Conservation (phyloP, 371 early-diverging fungal genomes). For the Lichtheimia ramosa region DNA sequence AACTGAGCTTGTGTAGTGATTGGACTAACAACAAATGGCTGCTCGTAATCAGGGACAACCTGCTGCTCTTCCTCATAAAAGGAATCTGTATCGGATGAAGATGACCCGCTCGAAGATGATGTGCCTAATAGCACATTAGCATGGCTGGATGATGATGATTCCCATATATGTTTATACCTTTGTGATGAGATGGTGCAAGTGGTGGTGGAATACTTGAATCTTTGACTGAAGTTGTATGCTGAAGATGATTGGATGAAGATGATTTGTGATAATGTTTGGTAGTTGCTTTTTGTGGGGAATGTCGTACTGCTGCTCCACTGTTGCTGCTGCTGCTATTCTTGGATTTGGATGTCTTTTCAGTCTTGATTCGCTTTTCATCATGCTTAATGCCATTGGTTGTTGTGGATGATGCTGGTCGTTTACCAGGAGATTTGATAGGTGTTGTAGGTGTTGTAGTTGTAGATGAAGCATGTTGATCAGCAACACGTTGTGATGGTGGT, state of each 20-base stretch:
- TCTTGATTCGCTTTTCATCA: slow-evolving; percentile 2
- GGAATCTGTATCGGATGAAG: not conserved
- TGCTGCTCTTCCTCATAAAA: slow-evolving; percentile 7
- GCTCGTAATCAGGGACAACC: not conserved
- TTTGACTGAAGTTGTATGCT: not conserved
- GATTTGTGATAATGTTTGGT: not conserved
- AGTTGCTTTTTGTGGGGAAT: slow-evolving; percentile 1
- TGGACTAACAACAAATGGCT: slow-evolving; percentile 1
- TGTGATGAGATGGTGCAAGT: no score
- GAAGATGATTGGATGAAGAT: slow-evolving; percentile 1
- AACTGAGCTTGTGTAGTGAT: slow-evolving; percentile 12
- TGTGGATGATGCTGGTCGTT: slow-evolving; percentile 8
- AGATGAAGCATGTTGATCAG: not conserved
- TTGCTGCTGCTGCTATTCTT: slow-evolving; percentile 3
- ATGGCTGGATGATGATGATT: no score
- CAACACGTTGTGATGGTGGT: not conserved
- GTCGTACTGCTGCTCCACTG: not conserved
- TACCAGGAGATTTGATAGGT: not conserved
- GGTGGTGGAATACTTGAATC: not conserved
- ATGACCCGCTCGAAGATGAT: slow-evolving; percentile 1
- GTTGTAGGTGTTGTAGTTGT: not conserved
- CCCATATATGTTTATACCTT: no score
- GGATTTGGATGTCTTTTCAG: not conserved
- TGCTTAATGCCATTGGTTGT: not conserved
- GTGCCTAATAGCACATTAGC: not conserved